Base-by-base conservation (phyloP, 2,329 filamentous ascomycete genomes). In the Fusarium brachygibbosum region DNA sequence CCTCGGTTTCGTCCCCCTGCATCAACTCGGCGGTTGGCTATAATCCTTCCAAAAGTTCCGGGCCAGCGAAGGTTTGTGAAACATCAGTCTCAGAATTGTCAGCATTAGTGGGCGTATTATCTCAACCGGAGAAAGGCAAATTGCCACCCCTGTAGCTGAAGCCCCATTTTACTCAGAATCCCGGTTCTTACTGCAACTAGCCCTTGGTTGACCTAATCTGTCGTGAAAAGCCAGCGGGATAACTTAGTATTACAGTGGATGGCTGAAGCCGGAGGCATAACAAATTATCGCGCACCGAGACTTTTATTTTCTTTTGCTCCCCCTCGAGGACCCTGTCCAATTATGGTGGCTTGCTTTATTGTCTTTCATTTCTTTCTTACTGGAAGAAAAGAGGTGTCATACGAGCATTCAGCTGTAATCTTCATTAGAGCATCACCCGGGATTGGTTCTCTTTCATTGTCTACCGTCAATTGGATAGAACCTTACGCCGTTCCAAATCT, bases 271-370 rank as follows among this genome's bases (percentile, higher is more conserved):
- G 46, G 19, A 50, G 21, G 23, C 19, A 50, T 37, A 50, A 50
- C 32, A 37, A 14, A 37, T 28, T 25, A 37, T 50, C 46, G 46
- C 23, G 32, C 46, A 25, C 6, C 32, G 46, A 50, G 46, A 25
- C 32, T 37, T 48, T 37, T 50, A 50, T 37, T 50, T 50, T 29
- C 46, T 50, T 35, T 50, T 50, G 32, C 46, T 50, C 46, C 46
- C n/a, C 16, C 32, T 37, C 21, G 14, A 50, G 46, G 32, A 50
- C 16, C 21, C 21, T 11, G 46, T 49, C 32, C 32, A 35, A 49
- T 37, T 16, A 49, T 49, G 21, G 6, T 49, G 16, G 32, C 45
- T 25, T 49, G 31, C 9, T 49, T 37, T 11, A 37, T 28, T 13
- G 21, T 35, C 19, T 49, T 35, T n/a, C 45, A 49, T 49, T 49